Evolutionary conservation across 176 grass and related monocot species (phyloP).

Genomic region (Alloteropsis semialata): DNA sequence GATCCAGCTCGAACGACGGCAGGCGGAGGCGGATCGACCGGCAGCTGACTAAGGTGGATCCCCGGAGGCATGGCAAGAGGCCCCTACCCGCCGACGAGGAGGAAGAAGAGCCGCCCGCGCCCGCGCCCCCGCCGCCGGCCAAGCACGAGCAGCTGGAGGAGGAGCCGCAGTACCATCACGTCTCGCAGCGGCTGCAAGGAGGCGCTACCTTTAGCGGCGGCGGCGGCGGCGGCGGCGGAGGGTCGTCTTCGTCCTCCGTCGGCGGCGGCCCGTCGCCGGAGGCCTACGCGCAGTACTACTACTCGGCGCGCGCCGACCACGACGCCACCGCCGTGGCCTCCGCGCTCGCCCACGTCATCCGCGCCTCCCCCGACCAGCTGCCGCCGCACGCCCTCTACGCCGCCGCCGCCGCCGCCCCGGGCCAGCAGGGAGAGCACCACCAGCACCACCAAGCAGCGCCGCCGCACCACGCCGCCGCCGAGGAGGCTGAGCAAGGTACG

Average conservation of each 20-base stretch:
- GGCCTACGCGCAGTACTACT: conserved; percentile 63
- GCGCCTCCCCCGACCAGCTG: conserved; percentile 41
- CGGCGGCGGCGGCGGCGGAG: background rate
- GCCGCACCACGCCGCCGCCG: conserved; percentile 1
- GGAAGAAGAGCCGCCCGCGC: conserved; percentile 38
- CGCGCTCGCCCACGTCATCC: conserved; percentile 81
- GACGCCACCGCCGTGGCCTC: conserved; percentile 87
- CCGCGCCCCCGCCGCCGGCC: background rate
- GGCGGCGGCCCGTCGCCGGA: conserved; percentile 6
- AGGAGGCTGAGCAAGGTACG: conserved; percentile 52
- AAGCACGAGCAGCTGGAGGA: conserved; percentile 43
- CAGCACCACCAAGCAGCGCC: background rate
- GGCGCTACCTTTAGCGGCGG: background rate
- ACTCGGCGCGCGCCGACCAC: conserved; percentile 60
- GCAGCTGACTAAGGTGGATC: conserved; percentile 63
- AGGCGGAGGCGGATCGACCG: background rate
- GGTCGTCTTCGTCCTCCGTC: background rate
- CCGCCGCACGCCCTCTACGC: conserved; percentile 5
- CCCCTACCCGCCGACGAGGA: conserved; percentile 64
- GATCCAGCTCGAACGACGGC: background rate
- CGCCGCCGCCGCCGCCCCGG: background rate
- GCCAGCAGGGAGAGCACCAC: background rate
- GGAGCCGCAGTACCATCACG: background rate
- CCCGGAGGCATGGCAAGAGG: conserved; percentile 86
- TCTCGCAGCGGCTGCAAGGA: background rate